Conservation (phyloP, 2,329 filamentous ascomycete genomes). For the Fusarium cicatricum region DNA sequence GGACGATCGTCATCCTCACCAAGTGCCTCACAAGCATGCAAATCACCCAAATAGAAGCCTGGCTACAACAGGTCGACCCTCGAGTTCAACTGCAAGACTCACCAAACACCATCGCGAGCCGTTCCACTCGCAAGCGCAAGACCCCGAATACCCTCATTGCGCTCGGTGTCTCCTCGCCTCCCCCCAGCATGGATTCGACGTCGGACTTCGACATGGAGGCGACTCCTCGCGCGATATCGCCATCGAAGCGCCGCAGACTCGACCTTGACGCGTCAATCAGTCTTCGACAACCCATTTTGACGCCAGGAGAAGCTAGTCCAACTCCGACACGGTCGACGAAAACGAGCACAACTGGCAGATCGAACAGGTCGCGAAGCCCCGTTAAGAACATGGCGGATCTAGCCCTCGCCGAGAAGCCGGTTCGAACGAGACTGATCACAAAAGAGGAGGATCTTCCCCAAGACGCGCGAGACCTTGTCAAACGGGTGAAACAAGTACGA, state of each 20-base stretch:
- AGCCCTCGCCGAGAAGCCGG: neutral
- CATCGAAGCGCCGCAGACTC: neutral
- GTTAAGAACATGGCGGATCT: neutral
- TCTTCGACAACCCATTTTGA: neutral
- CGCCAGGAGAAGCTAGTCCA: neutral
- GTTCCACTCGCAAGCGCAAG: neutral
- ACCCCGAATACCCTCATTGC: neutral
- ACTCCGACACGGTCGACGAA: neutral
- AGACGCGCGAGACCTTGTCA: neutral
- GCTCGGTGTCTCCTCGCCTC: neutral
- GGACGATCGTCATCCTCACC: neutral
- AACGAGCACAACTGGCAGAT: neutral
- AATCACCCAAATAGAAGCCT: neutral
- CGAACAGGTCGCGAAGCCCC: neutral
- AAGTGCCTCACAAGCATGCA: neutral
- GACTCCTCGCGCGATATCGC: neutral
- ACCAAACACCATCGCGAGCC: neutral
- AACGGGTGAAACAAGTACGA: neutral
- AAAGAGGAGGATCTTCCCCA: neutral
- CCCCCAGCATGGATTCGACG: neutral
- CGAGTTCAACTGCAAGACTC: neutral
- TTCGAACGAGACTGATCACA: neutral
- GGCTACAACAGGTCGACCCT: neutral
- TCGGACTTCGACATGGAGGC: neutral
- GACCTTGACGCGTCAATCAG: neutral